Percentiles rank a stretch among this genome's conserved stretches.
phyloP scores from a whole-genome alignment of 2,329 filamentous ascomycete genomes.

The Penicillium sp. region DNA sequence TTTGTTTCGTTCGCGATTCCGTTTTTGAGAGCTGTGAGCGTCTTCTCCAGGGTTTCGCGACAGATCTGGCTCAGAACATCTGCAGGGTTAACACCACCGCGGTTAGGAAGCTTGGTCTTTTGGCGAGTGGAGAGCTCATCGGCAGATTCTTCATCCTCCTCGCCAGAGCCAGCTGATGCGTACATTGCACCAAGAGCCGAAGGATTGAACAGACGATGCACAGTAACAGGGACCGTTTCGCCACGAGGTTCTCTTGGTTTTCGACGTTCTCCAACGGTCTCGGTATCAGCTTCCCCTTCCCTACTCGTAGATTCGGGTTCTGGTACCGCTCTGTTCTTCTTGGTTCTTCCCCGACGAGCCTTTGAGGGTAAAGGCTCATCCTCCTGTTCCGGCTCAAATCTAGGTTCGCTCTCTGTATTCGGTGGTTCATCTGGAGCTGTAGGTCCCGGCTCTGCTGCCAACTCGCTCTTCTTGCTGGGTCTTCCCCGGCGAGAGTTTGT shows the following conservation, averaged over 20 bases:
- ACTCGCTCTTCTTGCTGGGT: not conserved
- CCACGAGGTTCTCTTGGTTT: constrained; percentile 32
- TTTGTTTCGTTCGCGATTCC: constrained; percentile 42
- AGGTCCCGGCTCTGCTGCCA: not conserved
- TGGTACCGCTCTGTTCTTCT: constrained; percentile 4
- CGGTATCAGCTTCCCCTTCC: constrained; percentile 12
- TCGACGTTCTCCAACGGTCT: constrained; percentile 13
- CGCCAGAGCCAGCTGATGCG: constrained; percentile 19
- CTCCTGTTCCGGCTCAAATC: not conserved
- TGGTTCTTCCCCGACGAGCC: constrained; percentile 2
- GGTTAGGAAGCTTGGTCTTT: constrained; percentile 39
- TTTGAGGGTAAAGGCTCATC: constrained; percentile 4
- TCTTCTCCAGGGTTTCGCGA: constrained; percentile 51
- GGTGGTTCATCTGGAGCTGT: not conserved
- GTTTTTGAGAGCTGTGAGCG: constrained; percentile 43
- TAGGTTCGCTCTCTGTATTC: not conserved
- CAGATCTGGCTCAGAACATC: constrained; percentile 54
- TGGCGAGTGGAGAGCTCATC: constrained; percentile 35
- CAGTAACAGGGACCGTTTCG: constrained; percentile 41
- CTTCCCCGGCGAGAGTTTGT: not conserved
- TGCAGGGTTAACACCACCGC: constrained; percentile 50
- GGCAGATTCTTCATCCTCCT: constrained; percentile 28
- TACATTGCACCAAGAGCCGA: constrained; percentile 28
- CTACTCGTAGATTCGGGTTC: constrained; percentile 5
- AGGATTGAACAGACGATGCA: constrained; percentile 42